Base-by-base conservation (phyloP, 139 green algal genomes). In the Eudorina sp. region DNA sequence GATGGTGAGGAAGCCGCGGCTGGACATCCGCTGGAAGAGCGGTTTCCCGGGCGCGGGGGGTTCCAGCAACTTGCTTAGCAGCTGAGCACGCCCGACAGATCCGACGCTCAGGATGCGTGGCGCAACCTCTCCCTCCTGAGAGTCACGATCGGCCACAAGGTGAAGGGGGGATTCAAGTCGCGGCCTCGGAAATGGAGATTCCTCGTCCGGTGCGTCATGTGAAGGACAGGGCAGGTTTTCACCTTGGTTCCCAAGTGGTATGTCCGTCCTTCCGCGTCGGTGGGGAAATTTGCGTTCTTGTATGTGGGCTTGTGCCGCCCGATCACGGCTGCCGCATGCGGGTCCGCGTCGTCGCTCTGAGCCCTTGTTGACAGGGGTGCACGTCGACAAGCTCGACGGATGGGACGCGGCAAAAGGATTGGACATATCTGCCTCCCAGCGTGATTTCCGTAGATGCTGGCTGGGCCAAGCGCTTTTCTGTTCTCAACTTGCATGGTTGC, bases 201-300 rank as follows among this genome's bases (percentile, higher is more conserved):
- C n/a, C n/a, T n/a, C n/a, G n/a, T n/a, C n/a, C n/a, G n/a, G n/a
- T n/a, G n/a, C n/a, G n/a, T n/a, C n/a, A n/a, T n/a, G n/a, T n/a
- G n/a, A n/a, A n/a, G n/a, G n/a, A n/a, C n/a, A n/a, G n/a, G n/a
- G n/a, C n/a, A n/a, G n/a, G n/a, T n/a, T n/a, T n/a, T 16, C 43
- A 90, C 93, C 90, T 93, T 95, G 25, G 92, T 95, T 18, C 93
- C 94, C 14, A 97, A 83, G 73, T 97, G 95, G 72, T 96, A 96
- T 0, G 95, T 96, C 7, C 94, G 73, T 0, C 94, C 94, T 16
- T 97, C 94, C 1, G 74, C 53, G 55, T 97, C 95, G 11, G 92
- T 88, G 4, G 95, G 95, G 53, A 97, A 97, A 79, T 97, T 97
- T 29, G 94, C 95, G 53, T 97, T 88, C 23, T 55, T 88, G n/a